phyloP scores from a whole-genome alignment of 1,139 yeast genomes.

The Suhomyces atakaporum region DNA sequence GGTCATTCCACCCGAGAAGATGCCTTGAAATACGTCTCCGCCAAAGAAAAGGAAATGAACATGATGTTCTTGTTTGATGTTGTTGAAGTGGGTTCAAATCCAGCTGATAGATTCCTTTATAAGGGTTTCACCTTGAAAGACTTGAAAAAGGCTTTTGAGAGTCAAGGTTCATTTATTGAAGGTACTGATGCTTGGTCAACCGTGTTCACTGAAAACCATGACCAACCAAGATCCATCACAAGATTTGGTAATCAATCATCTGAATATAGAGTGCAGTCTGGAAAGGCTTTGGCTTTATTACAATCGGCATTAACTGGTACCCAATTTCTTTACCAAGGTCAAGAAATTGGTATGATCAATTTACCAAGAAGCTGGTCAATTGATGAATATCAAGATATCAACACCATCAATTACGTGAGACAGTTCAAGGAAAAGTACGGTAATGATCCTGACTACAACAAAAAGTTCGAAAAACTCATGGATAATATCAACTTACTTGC shows the following conservation, averaged over 20 bases:
- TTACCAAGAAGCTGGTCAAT: conserved; percentile 23
- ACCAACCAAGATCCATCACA: conserved; percentile 26
- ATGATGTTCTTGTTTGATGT: conserved; percentile 29
- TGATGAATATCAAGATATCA: conserved; percentile 25
- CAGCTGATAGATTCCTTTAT: conserved; percentile 21
- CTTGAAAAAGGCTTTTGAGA: conserved; percentile 21
- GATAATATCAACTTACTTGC: conserved; percentile 23
- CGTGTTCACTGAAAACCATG: conserved; percentile 27
- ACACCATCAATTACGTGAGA: conserved; percentile 23
- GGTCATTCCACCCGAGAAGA: conserved; percentile 25
- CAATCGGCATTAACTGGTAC: conserved; percentile 25
- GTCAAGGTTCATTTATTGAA: conserved; percentile 19
- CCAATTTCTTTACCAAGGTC: conserved; percentile 27
- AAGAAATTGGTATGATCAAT: conserved; percentile 28
- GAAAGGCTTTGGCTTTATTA: conserved; percentile 25
- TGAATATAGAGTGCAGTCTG: conserved; percentile 20
- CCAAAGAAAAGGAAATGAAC: conserved; percentile 26
- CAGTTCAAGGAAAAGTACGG: conserved; percentile 16
- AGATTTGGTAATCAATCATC: conserved; percentile 24
- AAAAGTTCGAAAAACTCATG: conserved; percentile 16
- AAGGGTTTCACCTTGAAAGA: conserved; percentile 21
- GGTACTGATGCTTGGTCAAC: conserved; percentile 30
- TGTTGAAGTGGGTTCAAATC: conserved; percentile 22
- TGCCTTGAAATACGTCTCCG: conserved; percentile 25
- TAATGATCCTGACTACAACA: conserved; percentile 15